Base-by-base conservation (phyloP, 2,329 filamentous ascomycete species). In the Fusarium hainanense region DNA sequence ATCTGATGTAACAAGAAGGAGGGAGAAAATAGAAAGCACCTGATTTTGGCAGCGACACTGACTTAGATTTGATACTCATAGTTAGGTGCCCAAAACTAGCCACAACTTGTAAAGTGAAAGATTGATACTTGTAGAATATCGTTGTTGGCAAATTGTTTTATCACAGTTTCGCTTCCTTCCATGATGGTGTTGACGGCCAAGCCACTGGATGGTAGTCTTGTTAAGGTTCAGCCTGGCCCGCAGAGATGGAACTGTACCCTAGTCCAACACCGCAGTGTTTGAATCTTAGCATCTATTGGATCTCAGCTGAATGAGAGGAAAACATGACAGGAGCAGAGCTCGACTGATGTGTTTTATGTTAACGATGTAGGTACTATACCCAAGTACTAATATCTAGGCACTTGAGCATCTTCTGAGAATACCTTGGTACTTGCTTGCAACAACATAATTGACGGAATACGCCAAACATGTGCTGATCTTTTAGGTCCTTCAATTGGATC, bases 221-320 rank as follows among this genome's bases (percentile, higher is more conserved):
- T 66, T 40, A 58, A 61, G 51, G 58, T 68, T 64, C 54, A 60
- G 27, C 44, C 34, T 55, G 58, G 58, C 58, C 60, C 61, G 60
- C 50, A 40, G 44, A 49, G 51, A 56, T 43, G 49, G 50, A 52
- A 50, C 37, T 54, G 41, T 58, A 56, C 44, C 58, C 52, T 59
- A 34, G 58, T 50, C 55, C 51, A 47, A 40, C 51, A 40, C 51
- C 34, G 9, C 34, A n/a, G 18, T 37, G 9, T 37, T 37, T 10
- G 6, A 37, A n/a, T 37, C 49, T 52, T 42, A 69, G 7, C 48
- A 61, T 23, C 40, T 20, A 56, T 37, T 37, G 34, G 34, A 37
- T 56, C 54, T 58, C 62, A 69, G 51, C 50, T 43, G 28, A 57
- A 62, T 41, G 27, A 70, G 51, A 51, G 41, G 40, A 27, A 62